Base-by-base conservation (phyloP, 768 basidiomycete species). In the Serendipita sp. region DNA sequence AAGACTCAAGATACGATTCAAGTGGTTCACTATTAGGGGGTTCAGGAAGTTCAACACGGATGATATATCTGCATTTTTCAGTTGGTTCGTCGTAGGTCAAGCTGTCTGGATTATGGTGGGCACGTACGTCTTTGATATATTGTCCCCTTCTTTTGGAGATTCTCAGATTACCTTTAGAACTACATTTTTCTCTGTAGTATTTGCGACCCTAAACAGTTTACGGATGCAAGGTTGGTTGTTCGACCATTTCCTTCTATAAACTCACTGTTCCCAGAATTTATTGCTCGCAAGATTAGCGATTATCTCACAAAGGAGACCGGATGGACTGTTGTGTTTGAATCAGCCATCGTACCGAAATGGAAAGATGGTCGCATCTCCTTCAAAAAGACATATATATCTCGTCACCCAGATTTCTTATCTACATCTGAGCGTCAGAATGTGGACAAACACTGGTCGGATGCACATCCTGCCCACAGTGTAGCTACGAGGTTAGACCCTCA, bases 291-390 rank as follows among this genome's bases (percentile, higher is more conserved):
- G 4, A 86, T 98, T 56, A 95, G 93, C 67, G 86, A 92, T 73
- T 94, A 98, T 72, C 77, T 99, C 65, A 98, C 96, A 3, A 79
- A 86, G 0, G 89, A 93, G 72, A 96, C 94, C 0, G 96, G 96
- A 1, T 85, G 95, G 46, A 93, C 86, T 13, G 86, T 99, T 69
- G 89, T 95, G 63, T 97, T 97, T 73, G 96, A 99, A 74, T 92
- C 90, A 3, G 96, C 96, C 35, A 94, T 98, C 69, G 94, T 98
- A 8, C 95, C 96, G 2, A 93, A 92, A 73, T 96, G 94, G 92
- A 89, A 92, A 67, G 91, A 94, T 70, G 94, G 92, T 8, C 86
- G 88, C 13, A 86, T 99, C 64, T 93, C 93, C 0, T 95, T 99
- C 81, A 92, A 92, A 73, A 96, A 97, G 69, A 94, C 98, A 48